Conservation (phyloP, 208 protist genomes). For the Leptomonas seymouri region DNA sequence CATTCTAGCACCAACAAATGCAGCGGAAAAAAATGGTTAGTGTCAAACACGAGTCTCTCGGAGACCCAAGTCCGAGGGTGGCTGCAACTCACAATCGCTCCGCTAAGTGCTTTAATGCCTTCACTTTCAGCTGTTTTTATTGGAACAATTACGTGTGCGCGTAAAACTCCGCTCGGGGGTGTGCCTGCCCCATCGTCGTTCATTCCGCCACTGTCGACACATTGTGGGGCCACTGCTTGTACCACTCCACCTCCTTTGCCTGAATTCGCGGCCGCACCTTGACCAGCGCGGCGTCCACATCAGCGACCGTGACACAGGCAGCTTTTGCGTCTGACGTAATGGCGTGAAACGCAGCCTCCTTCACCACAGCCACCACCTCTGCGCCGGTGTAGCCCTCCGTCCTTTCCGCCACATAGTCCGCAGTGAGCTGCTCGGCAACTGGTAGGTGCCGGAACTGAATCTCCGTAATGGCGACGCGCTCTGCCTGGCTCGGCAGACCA, state of each 20-base stretch:
- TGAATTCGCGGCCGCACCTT: constrained; percentile 63
- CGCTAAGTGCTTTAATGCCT: too few relatives aligned
- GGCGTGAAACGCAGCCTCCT: constrained; percentile 90
- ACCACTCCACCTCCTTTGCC: constrained; percentile 61
- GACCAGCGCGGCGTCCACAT: constrained; percentile 64
- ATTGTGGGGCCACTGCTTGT: constrained; percentile 50
- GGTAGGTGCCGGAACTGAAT: constrained; percentile 84
- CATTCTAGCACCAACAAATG: too few relatives aligned
- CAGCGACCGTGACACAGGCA: constrained; percentile 35
- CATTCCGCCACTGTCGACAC: neutral
- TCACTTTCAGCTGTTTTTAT: too few relatives aligned
- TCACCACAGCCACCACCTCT: constrained; percentile 92
- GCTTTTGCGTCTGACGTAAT: constrained; percentile 65
- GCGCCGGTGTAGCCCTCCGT: constrained; percentile 94
- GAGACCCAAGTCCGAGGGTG: too few relatives aligned
- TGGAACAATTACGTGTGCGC: too few relatives aligned
- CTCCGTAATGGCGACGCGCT: constrained; percentile 86
- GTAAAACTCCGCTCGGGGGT: too few relatives aligned
- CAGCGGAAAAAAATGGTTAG: too few relatives aligned
- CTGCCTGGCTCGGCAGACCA: constrained; percentile 67
- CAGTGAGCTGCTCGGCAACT: constrained; percentile 49
- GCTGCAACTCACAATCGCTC: too few relatives aligned
- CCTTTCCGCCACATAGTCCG: constrained; percentile 44
- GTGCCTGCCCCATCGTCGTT: neutral
- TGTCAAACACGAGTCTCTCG: too few relatives aligned